Conservation (phyloP, 2,329 filamentous ascomycete species). For the Alternaria sp. region DNA sequence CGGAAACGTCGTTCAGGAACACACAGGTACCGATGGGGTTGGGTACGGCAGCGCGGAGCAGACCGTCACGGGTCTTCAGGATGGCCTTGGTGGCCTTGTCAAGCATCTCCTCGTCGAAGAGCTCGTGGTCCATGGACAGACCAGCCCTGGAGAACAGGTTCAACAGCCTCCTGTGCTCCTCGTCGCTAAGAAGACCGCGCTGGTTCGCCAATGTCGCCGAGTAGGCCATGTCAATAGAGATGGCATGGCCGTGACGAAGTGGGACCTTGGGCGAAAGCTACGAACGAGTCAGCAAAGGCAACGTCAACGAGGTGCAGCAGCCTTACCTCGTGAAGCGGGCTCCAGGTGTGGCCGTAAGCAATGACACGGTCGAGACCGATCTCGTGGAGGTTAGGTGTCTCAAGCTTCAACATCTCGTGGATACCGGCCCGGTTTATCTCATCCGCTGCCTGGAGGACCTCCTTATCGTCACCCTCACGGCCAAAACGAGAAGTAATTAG, state of each 20-base stretch:
- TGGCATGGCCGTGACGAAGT: constrained; percentile 75
- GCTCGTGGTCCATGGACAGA: constrained; percentile 73
- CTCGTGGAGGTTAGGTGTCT: constrained; percentile 77
- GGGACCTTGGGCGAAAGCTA: constrained; percentile 72
- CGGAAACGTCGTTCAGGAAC: constrained; percentile 72
- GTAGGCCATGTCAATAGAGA: constrained; percentile 79
- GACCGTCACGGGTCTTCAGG: constrained; percentile 73
- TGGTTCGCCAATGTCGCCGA: constrained; percentile 72
- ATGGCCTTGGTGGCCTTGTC: constrained; percentile 73
- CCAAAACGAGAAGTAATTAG: constrained; percentile 72
- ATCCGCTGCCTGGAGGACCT: constrained; percentile 69
- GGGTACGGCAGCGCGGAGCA: constrained; percentile 73
- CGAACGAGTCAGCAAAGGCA: constrained; percentile 17
- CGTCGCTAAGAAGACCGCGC: constrained; percentile 67
- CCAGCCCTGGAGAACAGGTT: constrained; percentile 74
- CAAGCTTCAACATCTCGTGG: constrained; percentile 75
- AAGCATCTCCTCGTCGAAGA: constrained; percentile 72
- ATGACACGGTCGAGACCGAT: constrained; percentile 76
- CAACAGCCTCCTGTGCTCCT: constrained; percentile 69
- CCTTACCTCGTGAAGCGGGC: constrained; percentile 67
- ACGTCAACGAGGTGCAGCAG: neutral
- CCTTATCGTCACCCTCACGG: constrained; percentile 64
- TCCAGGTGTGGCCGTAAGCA: constrained; percentile 79
- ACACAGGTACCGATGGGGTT: constrained; percentile 71
- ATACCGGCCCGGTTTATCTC: constrained; percentile 74